Conservation (phyloP, 805 yeast genomes). For the Candida adriatica region DNA sequence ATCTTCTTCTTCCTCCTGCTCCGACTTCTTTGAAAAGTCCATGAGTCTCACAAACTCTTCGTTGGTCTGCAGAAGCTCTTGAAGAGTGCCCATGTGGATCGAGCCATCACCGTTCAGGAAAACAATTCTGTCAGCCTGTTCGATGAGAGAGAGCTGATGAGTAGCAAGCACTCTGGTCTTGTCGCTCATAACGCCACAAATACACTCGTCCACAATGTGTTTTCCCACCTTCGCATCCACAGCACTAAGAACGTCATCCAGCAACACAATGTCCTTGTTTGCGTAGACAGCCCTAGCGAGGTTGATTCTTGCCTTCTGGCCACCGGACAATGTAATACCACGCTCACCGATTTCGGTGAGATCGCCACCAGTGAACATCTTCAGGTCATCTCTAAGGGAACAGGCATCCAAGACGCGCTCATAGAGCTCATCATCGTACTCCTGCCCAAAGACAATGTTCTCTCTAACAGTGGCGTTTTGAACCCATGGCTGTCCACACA, state of each 20-base stretch:
- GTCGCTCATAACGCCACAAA: constrained; percentile 41
- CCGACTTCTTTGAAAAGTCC: constrained; percentile 31
- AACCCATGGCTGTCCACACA: constrained; percentile 62
- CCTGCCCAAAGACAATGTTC: constrained; percentile 55
- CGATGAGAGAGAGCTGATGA: constrained; percentile 63
- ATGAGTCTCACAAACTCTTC: constrained; percentile 41
- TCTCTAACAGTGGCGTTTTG: constrained; percentile 67
- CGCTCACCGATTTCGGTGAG: constrained; percentile 67
- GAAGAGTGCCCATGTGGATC: constrained; percentile 47
- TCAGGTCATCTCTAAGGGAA: constrained; percentile 51
- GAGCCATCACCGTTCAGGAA: constrained; percentile 59
- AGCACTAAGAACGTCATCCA: constrained; percentile 71
- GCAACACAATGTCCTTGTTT: constrained; percentile 49
- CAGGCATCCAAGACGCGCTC: constrained; percentile 50
- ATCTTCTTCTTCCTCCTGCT: constrained; percentile 25
- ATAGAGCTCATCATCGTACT: constrained; percentile 43
- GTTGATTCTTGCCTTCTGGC: constrained; percentile 69
- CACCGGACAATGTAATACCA: constrained; percentile 73
- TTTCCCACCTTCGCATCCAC: constrained; percentile 75
- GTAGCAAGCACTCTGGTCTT: constrained; percentile 69
- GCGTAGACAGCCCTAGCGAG: constrained; percentile 69
- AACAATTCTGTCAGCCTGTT: constrained; percentile 55
- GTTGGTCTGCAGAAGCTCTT: constrained; percentile 37
- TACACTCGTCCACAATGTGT: constrained; percentile 56
- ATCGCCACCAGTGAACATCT: constrained; percentile 60